A percentile compares a stretch with the other conserved stretches of the same genome.
phyloP scores from a whole-genome alignment of 116 monocot genomes.

The Thalassia testudinum region DNA sequence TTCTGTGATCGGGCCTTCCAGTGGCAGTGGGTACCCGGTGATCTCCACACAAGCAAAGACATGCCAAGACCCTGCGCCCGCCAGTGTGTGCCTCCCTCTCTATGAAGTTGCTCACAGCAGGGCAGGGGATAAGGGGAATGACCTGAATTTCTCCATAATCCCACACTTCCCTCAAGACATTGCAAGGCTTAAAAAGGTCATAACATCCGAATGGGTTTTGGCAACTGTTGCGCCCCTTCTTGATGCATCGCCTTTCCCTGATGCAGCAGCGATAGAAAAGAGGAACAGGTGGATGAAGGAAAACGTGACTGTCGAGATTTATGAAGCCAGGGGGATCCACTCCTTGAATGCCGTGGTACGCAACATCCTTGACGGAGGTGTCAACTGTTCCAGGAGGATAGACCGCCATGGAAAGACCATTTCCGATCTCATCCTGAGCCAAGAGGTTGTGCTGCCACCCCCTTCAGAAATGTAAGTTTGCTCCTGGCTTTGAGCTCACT shows the following conservation, averaged over 20 bases:
- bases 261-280: slow-evolving; percentile 7
- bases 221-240: slow-evolving; percentile 38
- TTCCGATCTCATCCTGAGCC: slow-evolving; percentile 76
- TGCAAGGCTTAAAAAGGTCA: slow-evolving; percentile 40
- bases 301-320: slow-evolving; percentile 55
- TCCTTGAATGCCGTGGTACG: slow-evolving; percentile 78
- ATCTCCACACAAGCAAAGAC: too few species aligned
- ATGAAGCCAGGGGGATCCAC: slow-evolving; percentile 57
- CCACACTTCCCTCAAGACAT: slow-evolving; percentile 65
- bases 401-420: slow-evolving; percentile 91
- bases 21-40: too few species aligned
- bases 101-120: slow-evolving; percentile 76
- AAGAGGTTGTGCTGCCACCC: slow-evolving; percentile 56
- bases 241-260: slow-evolving; percentile 20
- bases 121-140: slow-evolving; percentile 92
- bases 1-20: too few species aligned
- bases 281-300: slow-evolving; percentile 13
- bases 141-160: slow-evolving; percentile 83
- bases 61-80: slow-evolving; percentile 18
- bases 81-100: slow-evolving; percentile 42
- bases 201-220: slow-evolving; percentile 69
- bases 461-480: not conserved
- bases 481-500: too few species aligned
- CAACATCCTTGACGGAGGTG: slow-evolving; percentile 86
- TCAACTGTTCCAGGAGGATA: slow-evolving; percentile 87